phyloP scores from a whole-genome alignment of 169 alveolate species.

The Eimeria acervulina region DNA sequence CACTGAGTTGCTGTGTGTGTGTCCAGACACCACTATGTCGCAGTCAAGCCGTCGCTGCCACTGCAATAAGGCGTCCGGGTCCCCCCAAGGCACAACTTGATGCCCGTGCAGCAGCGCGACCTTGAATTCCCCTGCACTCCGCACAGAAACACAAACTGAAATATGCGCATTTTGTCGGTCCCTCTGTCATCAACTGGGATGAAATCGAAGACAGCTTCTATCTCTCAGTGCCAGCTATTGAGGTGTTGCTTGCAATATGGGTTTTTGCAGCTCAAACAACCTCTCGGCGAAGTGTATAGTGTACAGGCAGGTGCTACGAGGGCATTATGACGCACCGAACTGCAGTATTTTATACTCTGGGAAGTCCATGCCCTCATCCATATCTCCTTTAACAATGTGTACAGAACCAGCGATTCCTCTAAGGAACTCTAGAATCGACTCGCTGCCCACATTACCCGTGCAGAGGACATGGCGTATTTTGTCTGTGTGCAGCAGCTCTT shows the following conservation, averaged over 20 bases:
- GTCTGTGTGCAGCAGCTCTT: conserved; percentile 93
- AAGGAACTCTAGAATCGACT: conserved; percentile 95
- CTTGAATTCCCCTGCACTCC: conserved; percentile 92
- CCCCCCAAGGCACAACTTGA: conserved; percentile 97
- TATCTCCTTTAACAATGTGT: conserved; percentile 96
- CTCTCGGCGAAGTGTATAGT: background rate
- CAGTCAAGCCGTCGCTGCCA: conserved; percentile 94
- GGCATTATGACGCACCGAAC: conserved; percentile 80
- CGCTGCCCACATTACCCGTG: conserved; percentile 93
- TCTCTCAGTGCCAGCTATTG: background rate
- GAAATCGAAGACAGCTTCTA: background rate
- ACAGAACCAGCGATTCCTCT: conserved; percentile 91
- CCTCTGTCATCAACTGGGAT: background rate
- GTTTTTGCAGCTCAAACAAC: background rate
- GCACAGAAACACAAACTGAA: background rate
- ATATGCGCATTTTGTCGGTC: background rate
- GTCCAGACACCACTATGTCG: conserved; percentile 95
- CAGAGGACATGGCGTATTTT: conserved; percentile 92
- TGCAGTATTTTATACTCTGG: conserved; percentile 95
- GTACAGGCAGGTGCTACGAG: background rate
- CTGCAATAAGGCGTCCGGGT: conserved; percentile 92
- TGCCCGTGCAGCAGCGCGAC: conserved; percentile 97
- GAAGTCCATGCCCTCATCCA: conserved; percentile 89
- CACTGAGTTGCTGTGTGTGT: conserved; percentile 93
- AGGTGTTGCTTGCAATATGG: background rate